phyloP scores from a whole-genome alignment of 2,329 filamentous ascomycete genomes.

The Cladophialophora bantiana region DNA sequence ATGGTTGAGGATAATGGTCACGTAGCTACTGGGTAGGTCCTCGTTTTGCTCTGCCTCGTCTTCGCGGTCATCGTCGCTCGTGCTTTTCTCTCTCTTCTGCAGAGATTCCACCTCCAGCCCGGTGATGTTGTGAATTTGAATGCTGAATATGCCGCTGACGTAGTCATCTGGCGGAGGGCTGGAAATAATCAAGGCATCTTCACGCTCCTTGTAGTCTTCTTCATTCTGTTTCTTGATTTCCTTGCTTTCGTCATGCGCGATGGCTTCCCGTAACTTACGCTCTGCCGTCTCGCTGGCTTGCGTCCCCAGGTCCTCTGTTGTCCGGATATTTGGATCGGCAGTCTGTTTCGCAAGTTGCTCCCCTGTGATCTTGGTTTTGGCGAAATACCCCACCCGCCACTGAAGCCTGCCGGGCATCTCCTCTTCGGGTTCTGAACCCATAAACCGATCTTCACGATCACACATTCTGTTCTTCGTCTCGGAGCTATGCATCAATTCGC shows the following conservation, averaged over 20 bases:
- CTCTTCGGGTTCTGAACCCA: constrained; percentile 69
- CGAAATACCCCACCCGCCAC: constrained; percentile 76
- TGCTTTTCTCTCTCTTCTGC: constrained; percentile 61
- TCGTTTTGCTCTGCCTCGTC: constrained; percentile 65
- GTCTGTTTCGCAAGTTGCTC: constrained; percentile 69
- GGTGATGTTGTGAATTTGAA: constrained; percentile 76
- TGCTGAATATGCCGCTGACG: constrained; percentile 70
- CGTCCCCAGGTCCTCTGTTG: constrained; percentile 64
- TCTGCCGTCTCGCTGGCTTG: constrained; percentile 63
- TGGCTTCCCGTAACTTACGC: constrained; percentile 71
- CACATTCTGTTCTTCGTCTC: constrained; percentile 68
- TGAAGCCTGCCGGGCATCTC: constrained; percentile 72
- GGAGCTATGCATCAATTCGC: constrained; percentile 66
- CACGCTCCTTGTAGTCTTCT: constrained; percentile 68
- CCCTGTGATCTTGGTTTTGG: constrained; percentile 69
- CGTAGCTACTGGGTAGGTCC: constrained; percentile 73
- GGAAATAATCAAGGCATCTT: constrained; percentile 71
- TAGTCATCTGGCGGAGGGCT: constrained; percentile 69
- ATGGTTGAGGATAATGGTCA: constrained; percentile 76
- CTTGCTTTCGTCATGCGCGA: constrained; percentile 61
- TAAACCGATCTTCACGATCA: constrained; percentile 70
- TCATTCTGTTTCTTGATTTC: constrained; percentile 73
- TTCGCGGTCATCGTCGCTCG: constrained; percentile 48
- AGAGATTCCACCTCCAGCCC: constrained; percentile 68
- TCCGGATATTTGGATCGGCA: constrained; percentile 64